These are phyloP conservation scores for Termitomyces sp. DNA, from an alignment of 768 basidiomycete species.

Conservation along the genomic window DNA sequence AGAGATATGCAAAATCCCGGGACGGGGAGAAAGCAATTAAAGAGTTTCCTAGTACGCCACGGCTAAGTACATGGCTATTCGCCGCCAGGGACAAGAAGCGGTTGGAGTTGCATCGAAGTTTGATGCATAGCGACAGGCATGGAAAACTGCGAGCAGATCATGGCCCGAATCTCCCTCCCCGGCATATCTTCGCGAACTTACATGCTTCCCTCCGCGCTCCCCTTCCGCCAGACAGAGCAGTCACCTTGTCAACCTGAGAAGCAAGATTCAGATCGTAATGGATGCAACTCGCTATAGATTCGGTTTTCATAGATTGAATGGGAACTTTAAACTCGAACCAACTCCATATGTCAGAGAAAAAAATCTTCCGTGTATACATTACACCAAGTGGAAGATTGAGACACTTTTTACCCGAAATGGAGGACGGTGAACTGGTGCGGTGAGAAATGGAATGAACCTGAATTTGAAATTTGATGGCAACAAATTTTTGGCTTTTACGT, in stretches of 20 bases:
- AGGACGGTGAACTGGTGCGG: not conserved
- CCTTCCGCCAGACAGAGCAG: not conserved
- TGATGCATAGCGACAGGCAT: slow-evolving; percentile 14
- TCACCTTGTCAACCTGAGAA: slow-evolving; percentile 3
- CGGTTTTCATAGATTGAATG: not conserved
- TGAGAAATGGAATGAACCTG: not conserved
- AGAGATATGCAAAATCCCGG: not conserved
- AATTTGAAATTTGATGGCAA: not conserved
- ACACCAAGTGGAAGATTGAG: not conserved
- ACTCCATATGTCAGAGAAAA: slow-evolving; percentile 6
- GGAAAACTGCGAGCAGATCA: slow-evolving; percentile 8
- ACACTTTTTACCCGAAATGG: not conserved
- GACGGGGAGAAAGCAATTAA: not conserved
- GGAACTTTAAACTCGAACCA: not conserved
- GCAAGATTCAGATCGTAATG: no score
- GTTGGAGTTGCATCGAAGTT: slow-evolving; percentile 8
- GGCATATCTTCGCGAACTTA: not conserved
- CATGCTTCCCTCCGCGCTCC: slow-evolving; percentile 5
- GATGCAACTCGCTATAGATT: not conserved
- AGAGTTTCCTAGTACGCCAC: slow-evolving; percentile 8
- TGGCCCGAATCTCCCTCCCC: not conserved
- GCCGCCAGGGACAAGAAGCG: slow-evolving; percentile 9
- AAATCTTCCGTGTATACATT: not conserved
- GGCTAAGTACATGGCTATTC: slow-evolving; percentile 4
- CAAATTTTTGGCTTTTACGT: not conserved